Evolutionary conservation across 2,329 filamentous ascomycete species (phyloP).

Genomic region (Incumbomyces lentus): DNA sequence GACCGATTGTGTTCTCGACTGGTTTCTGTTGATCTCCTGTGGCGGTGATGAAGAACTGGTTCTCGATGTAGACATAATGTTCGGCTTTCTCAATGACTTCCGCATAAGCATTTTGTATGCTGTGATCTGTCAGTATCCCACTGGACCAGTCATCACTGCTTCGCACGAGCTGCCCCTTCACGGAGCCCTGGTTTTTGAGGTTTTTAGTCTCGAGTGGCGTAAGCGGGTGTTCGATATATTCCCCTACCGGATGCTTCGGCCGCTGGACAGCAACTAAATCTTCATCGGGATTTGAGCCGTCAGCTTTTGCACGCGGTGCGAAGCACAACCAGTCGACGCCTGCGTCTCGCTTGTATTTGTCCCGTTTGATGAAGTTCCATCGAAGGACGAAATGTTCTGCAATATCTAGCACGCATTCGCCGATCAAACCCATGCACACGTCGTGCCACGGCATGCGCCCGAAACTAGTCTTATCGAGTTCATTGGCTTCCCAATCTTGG

Average conservation of each 20-base stretch:
- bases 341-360: slow-evolving; percentile 89
- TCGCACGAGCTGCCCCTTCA: slow-evolving; percentile 76
- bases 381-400: slow-evolving; percentile 88
- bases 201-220: slow-evolving; percentile 57
- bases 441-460: slow-evolving; percentile 99
- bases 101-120: slow-evolving; percentile 77
- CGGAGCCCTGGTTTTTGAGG: slow-evolving; percentile 55
- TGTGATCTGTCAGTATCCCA: slow-evolving; percentile 73
- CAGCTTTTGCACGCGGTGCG: slow-evolving; percentile 60
- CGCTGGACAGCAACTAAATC: slow-evolving; percentile 80
- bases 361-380: slow-evolving; percentile 94
- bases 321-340: slow-evolving; percentile 77
- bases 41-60: slow-evolving; percentile 96
- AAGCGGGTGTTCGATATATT: slow-evolving; percentile 73
- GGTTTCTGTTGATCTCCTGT: slow-evolving; percentile 81
- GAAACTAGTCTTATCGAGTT: slow-evolving; percentile 80
- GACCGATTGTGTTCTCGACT: slow-evolving; percentile 77
- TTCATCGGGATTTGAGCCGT: slow-evolving; percentile 45
- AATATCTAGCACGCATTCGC: slow-evolving; percentile 84
- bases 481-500: slow-evolving; percentile 83
- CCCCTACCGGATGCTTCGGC: slow-evolving; percentile 78
- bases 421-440: slow-evolving; percentile 81
- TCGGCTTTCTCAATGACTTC: slow-evolving; percentile 79
- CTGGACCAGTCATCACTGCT: slow-evolving; percentile 91
- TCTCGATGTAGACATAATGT: slow-evolving; percentile 95